These are phyloP conservation scores for Acmispon strigosus DNA, from an alignment of 306 rosid species.

Conservation along the genomic window DNA sequence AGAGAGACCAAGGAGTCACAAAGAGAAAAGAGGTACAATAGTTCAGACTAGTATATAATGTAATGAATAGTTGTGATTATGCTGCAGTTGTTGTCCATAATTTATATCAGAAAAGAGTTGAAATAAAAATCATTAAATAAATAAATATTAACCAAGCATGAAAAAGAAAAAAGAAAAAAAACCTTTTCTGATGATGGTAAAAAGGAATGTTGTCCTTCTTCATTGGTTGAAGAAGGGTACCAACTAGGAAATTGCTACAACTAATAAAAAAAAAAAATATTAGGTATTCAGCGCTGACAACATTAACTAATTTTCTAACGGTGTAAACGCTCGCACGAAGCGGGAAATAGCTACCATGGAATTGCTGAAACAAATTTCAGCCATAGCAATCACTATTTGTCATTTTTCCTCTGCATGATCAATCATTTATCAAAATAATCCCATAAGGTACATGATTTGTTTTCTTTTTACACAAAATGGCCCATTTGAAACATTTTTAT, in stretches of 20 bases:
- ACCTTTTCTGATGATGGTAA: neutral
- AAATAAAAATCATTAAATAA: neutral
- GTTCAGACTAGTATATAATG: slow-evolving; percentile 28
- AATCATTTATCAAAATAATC: neutral
- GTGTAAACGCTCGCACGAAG: no score
- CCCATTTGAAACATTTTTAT: neutral
- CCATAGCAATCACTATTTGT: slow-evolving; percentile 1
- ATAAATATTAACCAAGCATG: neutral
- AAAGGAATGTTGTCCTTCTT: neutral
- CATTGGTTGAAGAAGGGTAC: slow-evolving; percentile 4
- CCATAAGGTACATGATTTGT: neutral
- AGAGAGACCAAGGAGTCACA: neutral
- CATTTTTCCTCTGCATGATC: neutral
- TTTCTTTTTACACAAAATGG: neutral
- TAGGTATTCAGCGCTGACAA: no score
- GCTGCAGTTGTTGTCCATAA: neutral
- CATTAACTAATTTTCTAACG: no score
- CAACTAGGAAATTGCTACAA: slow-evolving; percentile 16
- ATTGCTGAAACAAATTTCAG: no score
- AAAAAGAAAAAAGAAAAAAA: neutral
- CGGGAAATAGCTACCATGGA: no score
- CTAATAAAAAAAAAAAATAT: no score
- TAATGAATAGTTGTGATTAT: neutral
- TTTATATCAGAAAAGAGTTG: slow-evolving; percentile 3
- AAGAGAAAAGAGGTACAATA: neutral